These are phyloP conservation scores for Hyphodiscus hymeniophilus DNA, from an alignment of 495 filamentous ascomycete species.

Conservation along the genomic window DNA sequence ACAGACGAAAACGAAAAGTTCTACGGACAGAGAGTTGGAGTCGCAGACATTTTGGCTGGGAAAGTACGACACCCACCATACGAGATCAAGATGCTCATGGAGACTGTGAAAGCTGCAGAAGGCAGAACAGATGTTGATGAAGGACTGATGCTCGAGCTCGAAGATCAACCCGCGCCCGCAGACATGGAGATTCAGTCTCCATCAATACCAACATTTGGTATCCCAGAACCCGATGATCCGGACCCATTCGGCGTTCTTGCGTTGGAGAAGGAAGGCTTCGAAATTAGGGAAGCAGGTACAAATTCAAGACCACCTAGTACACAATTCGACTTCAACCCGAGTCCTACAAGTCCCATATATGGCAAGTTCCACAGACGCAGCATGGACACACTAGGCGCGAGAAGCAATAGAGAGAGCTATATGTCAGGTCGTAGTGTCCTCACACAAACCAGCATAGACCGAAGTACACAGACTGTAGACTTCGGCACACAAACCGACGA, in stretches of 20 bases:
- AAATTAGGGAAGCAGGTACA: slow-evolving; percentile 79
- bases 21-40: slow-evolving; percentile 63
- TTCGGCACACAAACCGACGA: slow-evolving; percentile 43
- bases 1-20: slow-evolving; percentile 86
- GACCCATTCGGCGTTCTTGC: slow-evolving; percentile 87
- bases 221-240: slow-evolving; percentile 69
- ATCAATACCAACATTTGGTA: slow-evolving; percentile 51
- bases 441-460: slow-evolving; percentile 45
- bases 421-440: slow-evolving; percentile 36
- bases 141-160: slow-evolving; percentile 35
- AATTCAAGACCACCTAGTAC: slow-evolving; percentile 58
- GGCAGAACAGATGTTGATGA: slow-evolving; percentile 68
- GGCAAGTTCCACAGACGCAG: slow-evolving; percentile 59
- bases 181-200: slow-evolving; percentile 56
- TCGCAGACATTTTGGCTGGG: slow-evolving; percentile 74
- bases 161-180: slow-evolving; percentile 57
- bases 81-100: slow-evolving; percentile 56
- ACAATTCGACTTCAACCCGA: slow-evolving; percentile 73
- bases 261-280: slow-evolving; percentile 72
- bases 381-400: slow-evolving; percentile 48
- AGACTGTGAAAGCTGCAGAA: slow-evolving; percentile 79
- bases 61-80: slow-evolving; percentile 63
- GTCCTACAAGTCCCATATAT: slow-evolving; percentile 68
- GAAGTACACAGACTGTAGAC: slow-evolving; percentile 53
- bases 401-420: slow-evolving; percentile 60